These are phyloP conservation scores for Aegilops speltoides DNA, from an alignment of 176 grass and related monocot genomes.

Conservation along the genomic window DNA sequence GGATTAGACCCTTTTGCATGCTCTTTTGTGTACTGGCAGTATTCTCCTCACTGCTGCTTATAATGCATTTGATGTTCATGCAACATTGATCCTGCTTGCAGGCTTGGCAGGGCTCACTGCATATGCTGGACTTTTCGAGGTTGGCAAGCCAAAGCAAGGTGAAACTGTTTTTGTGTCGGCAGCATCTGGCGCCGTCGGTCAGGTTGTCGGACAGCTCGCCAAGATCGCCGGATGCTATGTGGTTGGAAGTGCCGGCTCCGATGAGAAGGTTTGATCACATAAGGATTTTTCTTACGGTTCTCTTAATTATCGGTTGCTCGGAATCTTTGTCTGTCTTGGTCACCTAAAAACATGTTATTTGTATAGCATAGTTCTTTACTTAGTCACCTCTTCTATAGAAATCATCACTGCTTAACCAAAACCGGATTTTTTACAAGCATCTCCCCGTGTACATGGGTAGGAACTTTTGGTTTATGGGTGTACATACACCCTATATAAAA, in stretches of 20 bases:
- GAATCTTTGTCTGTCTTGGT: neutral
- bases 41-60: neutral
- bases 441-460: no score
- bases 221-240: conserved; percentile 2
- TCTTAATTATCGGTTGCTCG: neutral
- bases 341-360: no score
- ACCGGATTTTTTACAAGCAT: no score
- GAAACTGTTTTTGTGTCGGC: neutral
- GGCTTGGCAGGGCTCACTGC: conserved; percentile 1
- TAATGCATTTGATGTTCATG: neutral
- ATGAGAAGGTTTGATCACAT: neutral
- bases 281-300: neutral
- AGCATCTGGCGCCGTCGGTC: neutral
- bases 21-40: neutral
- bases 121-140: neutral
- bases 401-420: no score
- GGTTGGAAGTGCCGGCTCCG: neutral
- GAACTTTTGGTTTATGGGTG: no score
- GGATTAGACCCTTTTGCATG: no score
- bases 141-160: neutral
- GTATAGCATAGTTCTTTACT: no score
- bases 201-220: neutral
- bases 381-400: no score
- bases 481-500: no score
- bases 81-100: neutral